Evolutionary conservation across 371 early-diverging fungal genomes (phyloP).

Genomic region (Lichtheimia ramosa): DNA sequence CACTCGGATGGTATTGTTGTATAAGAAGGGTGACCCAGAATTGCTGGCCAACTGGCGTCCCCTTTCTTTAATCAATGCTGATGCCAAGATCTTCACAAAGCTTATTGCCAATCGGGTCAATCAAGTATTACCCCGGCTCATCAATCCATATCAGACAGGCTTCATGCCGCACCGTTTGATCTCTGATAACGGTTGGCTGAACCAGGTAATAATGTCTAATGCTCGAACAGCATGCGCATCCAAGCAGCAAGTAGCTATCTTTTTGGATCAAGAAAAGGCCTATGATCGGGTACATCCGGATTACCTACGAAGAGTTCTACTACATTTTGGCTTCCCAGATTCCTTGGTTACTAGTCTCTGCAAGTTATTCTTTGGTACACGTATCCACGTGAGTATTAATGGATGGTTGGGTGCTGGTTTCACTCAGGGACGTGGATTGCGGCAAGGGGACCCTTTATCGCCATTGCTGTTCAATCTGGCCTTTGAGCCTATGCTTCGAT

Average conservation of each 20-base stretch:
- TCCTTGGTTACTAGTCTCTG: not conserved
- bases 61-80: constrained; percentile 13
- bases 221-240: not conserved
- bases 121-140: not conserved
- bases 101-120: constrained; percentile 11
- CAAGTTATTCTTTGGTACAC: constrained; percentile 20
- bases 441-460: constrained; percentile 29
- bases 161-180: constrained; percentile 13
- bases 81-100: constrained; percentile 18
- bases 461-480: constrained; percentile 31
- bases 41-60: constrained; percentile 30
- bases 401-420: constrained; percentile 13
- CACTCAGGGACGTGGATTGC: constrained; percentile 14
- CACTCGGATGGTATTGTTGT: not conserved
- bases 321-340: constrained; percentile 5
- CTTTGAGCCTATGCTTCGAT: constrained; percentile 26
- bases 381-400: constrained; percentile 21
- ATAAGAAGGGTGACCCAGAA: constrained; percentile 21
- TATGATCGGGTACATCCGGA: constrained; percentile 15
- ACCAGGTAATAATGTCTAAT: constrained; percentile 1
- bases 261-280: constrained; percentile 13
- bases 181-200: constrained; percentile 10
- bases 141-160: constrained; percentile 19
- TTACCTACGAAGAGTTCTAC: not conserved
- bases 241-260: constrained; percentile 2